Evolutionary conservation across 1,284 basidiomycete species (phyloP).

Genomic region (Pseudozyma hubeiensis): DNA sequence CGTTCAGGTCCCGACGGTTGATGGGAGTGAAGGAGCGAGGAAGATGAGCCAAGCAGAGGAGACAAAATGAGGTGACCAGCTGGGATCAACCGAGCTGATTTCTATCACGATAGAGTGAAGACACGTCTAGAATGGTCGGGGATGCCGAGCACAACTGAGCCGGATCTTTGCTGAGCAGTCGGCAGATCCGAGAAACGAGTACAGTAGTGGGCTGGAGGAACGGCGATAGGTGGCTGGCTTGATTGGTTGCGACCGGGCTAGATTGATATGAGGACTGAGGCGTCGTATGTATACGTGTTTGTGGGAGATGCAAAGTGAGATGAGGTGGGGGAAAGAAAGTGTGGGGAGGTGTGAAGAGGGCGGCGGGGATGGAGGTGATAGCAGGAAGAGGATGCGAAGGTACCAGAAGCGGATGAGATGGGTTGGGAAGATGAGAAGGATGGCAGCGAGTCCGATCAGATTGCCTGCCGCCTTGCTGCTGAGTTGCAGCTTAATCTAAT

Average conservation of each 20-base stretch:
- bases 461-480: neutral
- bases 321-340: neutral
- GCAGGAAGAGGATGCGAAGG: slow-evolving; percentile 2
- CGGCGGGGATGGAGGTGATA: slow-evolving; percentile 1
- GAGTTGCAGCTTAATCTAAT: slow-evolving; percentile 1
- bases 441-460: neutral
- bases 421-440: neutral
- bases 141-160: slow-evolving; percentile 2
- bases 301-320: neutral
- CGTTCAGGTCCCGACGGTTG: neutral
- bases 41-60: neutral
- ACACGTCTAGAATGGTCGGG: neutral
- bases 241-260: slow-evolving; percentile 17
- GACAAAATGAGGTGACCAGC: neutral
- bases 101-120: slow-evolving; percentile 1
- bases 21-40: slow-evolving; percentile 3
- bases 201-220: neutral
- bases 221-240: slow-evolving; percentile 8
- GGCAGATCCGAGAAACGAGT: slow-evolving; percentile 9
- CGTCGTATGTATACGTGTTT: slow-evolving; percentile 3
- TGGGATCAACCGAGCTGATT: slow-evolving; percentile 7
- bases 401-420: neutral
- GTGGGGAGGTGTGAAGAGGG: slow-evolving; percentile 4
- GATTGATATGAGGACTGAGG: slow-evolving; percentile 1
- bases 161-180: neutral